Evolutionary conservation across 192 early-diverging fungal species (phyloP).

Genomic region (Rhizoclosmatium globosum): DNA sequence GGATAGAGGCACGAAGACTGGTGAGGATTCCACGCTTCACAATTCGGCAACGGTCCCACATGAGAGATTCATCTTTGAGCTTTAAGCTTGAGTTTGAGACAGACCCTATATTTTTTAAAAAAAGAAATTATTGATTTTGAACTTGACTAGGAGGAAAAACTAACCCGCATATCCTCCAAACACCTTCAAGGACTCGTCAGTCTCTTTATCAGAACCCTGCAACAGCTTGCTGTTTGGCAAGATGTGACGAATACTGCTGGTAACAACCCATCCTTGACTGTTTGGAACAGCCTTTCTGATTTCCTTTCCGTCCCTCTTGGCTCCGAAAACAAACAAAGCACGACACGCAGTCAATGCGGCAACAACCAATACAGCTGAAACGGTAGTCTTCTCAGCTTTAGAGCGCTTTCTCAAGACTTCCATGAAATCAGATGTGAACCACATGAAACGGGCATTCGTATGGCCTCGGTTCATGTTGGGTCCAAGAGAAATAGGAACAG

Average conservation of each 20-base stretch:
- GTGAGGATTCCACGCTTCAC: conserved; percentile 43
- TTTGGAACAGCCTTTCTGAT: conserved; percentile 40
- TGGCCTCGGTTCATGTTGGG: neutral
- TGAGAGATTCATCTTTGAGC: conserved; percentile 40
- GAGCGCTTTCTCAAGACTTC: conserved; percentile 35
- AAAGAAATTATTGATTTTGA: neutral
- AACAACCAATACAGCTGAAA: conserved; percentile 56
- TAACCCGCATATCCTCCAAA: conserved; percentile 61
- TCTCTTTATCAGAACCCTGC: conserved; percentile 52
- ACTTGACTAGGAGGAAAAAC: neutral
- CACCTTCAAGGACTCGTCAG: conserved; percentile 49
- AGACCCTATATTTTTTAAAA: conserved; percentile 39
- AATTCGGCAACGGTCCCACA: conserved; percentile 54
- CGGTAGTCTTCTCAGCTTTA: conserved; percentile 50
- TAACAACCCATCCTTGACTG: conserved; percentile 60
- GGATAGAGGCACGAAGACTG: conserved; percentile 43
- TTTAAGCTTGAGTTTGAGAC: conserved; percentile 46
- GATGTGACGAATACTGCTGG: conserved; percentile 52
- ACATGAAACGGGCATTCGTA: conserved; percentile 45
- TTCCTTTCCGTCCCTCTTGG: conserved; percentile 37
- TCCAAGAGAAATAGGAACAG: neutral
- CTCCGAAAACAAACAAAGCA: conserved; percentile 17
- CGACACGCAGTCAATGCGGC: conserved; percentile 52
- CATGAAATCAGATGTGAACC: conserved; percentile 41
- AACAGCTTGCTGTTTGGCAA: conserved; percentile 55